Percentiles rank a stretch among this genome's conserved stretches.
Conservation (phyloP, 257 asterid species). For the Ballota nigra region DNA sequence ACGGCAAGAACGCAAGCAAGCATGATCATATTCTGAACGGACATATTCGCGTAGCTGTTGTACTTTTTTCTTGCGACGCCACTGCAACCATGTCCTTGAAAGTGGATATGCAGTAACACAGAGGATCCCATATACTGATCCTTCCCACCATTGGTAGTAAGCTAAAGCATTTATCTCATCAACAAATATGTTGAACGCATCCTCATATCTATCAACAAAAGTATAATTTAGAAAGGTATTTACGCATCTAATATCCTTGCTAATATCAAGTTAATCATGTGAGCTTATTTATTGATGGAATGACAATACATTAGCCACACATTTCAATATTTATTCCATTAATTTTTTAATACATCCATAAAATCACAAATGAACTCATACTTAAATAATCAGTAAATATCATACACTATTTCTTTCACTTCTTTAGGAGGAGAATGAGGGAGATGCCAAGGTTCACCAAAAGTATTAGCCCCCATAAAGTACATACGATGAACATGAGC, state of each 20-base stretch:
- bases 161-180: constrained; percentile 81
- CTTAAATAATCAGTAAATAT: constrained; percentile 12
- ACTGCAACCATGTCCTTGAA: constrained; percentile 86
- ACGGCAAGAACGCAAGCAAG: constrained; percentile 92
- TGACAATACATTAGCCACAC: not conserved
- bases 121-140: constrained; percentile 67
- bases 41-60: constrained; percentile 86
- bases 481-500: constrained; percentile 88
- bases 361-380: constrained; percentile 1
- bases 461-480: constrained; percentile 80
- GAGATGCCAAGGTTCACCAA: constrained; percentile 87
- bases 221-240: not conserved
- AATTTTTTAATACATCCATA: not conserved
- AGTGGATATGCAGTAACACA: constrained; percentile 70
- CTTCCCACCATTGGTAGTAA: constrained; percentile 95
- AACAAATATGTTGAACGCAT: constrained; percentile 83
- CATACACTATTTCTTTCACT: constrained; percentile 83
- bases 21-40: constrained; percentile 91
- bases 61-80: constrained; percentile 76
- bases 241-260: not conserved
- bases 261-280: constrained; percentile 13
- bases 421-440: constrained; percentile 88
- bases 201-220: constrained; percentile 68
- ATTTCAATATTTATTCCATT: constrained; percentile 2
- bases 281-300: not conserved